phyloP scores from a whole-genome alignment of 345 rosid genomes.

The Salix brachista region DNA sequence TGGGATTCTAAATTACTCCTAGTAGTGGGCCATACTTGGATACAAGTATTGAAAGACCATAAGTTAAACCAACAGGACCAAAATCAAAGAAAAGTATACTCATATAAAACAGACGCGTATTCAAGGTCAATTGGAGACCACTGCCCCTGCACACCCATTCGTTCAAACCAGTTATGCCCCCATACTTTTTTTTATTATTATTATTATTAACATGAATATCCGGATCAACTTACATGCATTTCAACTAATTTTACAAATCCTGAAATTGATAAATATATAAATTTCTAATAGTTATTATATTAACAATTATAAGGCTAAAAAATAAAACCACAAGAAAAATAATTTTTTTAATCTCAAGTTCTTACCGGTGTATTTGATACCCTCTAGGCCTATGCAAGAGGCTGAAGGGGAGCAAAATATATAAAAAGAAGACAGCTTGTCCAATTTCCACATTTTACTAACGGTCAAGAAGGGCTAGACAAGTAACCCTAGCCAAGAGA shows the following conservation, averaged over 20 bases:
- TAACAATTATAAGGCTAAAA: no score
- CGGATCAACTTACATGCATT: accelerated
- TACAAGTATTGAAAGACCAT: background rate
- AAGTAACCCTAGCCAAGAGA: background rate
- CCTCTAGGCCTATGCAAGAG: background rate
- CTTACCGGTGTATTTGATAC: no score
- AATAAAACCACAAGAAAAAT: no score
- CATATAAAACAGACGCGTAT: background rate
- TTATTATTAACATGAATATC: no score
- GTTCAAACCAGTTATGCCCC: no score
- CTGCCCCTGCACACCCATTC: background rate
- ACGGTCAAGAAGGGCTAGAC: background rate
- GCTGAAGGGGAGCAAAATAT: background rate
- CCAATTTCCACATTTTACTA: background rate
- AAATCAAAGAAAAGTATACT: background rate
- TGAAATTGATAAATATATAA: no score
- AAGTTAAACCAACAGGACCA: background rate
- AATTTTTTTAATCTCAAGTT: no score
- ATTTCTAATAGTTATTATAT: accelerated
- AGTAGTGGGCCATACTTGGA: background rate
- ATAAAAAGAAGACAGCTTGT: background rate
- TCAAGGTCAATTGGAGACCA: background rate
- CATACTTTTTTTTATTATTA: no score
- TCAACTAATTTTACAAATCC: no score
- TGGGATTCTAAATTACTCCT: background rate